Evolutionary conservation across 139 green algal species (phyloP), one percentile per base, ranked within the genome.

Genomic region (Closterium sp.): DNA sequence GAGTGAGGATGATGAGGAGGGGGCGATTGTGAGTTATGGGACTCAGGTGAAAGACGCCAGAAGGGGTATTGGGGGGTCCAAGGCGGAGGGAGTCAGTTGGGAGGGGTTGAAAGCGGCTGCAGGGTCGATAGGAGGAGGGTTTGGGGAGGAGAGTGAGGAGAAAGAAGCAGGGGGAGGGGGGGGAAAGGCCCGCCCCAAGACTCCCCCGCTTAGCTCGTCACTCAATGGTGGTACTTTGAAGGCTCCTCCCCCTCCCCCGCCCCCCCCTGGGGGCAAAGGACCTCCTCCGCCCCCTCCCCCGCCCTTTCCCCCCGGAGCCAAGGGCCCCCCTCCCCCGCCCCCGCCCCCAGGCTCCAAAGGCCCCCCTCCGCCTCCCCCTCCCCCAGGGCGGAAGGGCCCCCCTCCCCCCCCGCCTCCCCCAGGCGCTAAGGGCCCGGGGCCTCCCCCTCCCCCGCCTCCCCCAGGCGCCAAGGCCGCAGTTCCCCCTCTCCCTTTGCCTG

Each of bases 351-450:
- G 84, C n/a, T 30, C n/a, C n/a, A 30, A 31, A 87, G 84, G 21
- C 84, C 84, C 84, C 28, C 84, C 84, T 87, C 84, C 84, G n/a
- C 84, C 84, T 87, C 84, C 84, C 28, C 84, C 84, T 87, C 84
- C 84, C 28, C 84, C 84, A 13, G 84, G 84, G 9, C 1, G 84
- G 22, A 87, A 87, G 84, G 84, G 84, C 22, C 84, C 84, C 84
- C 84, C 84, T 29, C 84, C 84, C 21, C 84, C 84, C 7, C 84
- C 84, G n/a, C 84, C 84, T 31, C 84, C 84, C 28, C 84, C 84
- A 30, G 84, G 84, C 27, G 84, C 5, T 7, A 87, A 87, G 28
- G 84, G 84, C 0, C 21, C 84, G 22, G 84, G 84, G 27, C 84
- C 84, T 32, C 84, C 84, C n/a, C 84, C 84, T 87, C 84, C 84